These are phyloP conservation scores for Solanum pimpinellifolium DNA, from an alignment of 257 asterid genomes.

Conservation along the genomic window DNA sequence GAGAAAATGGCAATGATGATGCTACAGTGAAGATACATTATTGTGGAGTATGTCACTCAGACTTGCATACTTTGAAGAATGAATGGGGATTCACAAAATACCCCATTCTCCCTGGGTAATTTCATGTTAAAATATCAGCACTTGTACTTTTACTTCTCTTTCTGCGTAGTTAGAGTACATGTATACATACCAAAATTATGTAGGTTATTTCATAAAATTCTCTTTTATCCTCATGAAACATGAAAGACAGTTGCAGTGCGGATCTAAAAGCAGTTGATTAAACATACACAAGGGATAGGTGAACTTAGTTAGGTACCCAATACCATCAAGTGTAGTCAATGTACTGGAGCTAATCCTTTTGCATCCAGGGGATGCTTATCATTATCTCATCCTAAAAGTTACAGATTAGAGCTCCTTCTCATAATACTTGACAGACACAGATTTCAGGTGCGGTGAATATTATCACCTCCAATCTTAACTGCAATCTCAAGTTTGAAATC, in stretches of 20 bases:
- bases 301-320: no score
- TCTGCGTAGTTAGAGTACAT: not conserved
- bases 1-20: slow-evolving; percentile 15
- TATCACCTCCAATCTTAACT: not conserved
- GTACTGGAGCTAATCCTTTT: not conserved
- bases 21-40: slow-evolving; percentile 14
- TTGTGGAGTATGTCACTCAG: slow-evolving; percentile 31
- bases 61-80: slow-evolving; percentile 13
- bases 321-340: not conserved
- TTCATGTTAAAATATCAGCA: no score
- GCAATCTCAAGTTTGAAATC: not conserved
- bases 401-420: not conserved
- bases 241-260: no score
- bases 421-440: not conserved
- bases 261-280: no score
- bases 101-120: slow-evolving; percentile 26
- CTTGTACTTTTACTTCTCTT: not conserved
- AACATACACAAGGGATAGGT: no score
- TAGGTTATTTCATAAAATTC: not conserved
- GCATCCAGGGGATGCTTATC: not conserved
- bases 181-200: not conserved
- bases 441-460: not conserved
- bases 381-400: not conserved
- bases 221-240: no score
- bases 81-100: slow-evolving; percentile 26